Evolutionary conservation across 805 yeast genomes (phyloP), one percentile per base, ranked within the genome.

Genomic region (Debaryomyces castellii): DNA sequence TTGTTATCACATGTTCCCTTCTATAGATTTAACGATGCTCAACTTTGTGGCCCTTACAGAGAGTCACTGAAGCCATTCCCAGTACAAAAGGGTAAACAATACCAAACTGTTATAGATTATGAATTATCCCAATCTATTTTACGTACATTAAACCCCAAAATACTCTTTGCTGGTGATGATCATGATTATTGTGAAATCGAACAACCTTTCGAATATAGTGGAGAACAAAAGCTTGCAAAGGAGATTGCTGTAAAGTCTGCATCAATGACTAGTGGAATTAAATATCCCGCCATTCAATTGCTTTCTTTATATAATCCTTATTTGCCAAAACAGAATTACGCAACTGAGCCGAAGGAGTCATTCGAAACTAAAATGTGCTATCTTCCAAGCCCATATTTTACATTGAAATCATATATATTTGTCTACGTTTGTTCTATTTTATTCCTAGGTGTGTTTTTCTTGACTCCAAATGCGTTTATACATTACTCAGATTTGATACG

Each of bases 201-300:
- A 17, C 97, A 91, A 60, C 55, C 62, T 9, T 64, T 51, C 43
- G 44, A 40, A 3, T 43, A 46, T 27, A 46, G 58, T 23, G 53
- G 56, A 2, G 48, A 46, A 5, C 45, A 39, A 21, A 45, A 46
- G n/a, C 73, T 81, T 2, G 84, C 68, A 3, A 50, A 83, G 42
- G 99, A 94, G 62, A 81, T 86, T 51, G 89, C 97, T 0, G 90
- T 91, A 23, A 94, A 94, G 63, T 82, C 96, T 3, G 81, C 86
- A 43, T 85, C 97, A 11, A 87, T 94, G 96, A 91, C 96, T 18
- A 87, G 89, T 83, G 98, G 98, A 0, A 82, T 94, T 23, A 66
- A 73, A 43, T 72, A 74, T 43, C 99, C 99, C 0, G 98, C 96
- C 0, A 78, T 90, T 38, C 97, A 94, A 60, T 63, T 94, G 41